Percentiles rank a stretch among this genome's conserved stretches.
These are phyloP conservation scores for Coniochaeta sp. DNA, from an alignment of 2,329 filamentous ascomycete species.

Conservation along the genomic window DNA sequence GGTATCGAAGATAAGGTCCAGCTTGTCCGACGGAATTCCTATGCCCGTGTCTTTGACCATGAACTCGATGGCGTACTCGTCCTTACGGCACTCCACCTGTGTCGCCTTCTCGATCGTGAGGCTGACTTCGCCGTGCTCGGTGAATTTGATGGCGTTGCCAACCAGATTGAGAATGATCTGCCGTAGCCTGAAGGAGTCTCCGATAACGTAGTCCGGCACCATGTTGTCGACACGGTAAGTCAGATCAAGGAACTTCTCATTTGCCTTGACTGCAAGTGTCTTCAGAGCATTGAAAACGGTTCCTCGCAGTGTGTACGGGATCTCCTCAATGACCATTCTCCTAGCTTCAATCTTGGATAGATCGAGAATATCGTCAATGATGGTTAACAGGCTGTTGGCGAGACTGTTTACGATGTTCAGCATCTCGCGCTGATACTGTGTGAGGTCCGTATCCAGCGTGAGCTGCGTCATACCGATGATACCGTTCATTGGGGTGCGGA, in stretches of 20 bases:
- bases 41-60: constrained; percentile 95
- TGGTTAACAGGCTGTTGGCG: constrained; percentile 91
- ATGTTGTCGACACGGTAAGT: constrained; percentile 91
- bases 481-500: constrained; percentile 93
- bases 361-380: constrained; percentile 81
- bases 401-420: constrained; percentile 96
- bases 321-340: constrained; percentile 97
- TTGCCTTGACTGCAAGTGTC: constrained; percentile 92
- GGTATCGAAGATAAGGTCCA: constrained; percentile 96
- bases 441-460: constrained; percentile 89
- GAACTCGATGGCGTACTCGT: constrained; percentile 92
- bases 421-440: constrained; percentile 95
- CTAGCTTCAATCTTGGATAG: constrained; percentile 84
- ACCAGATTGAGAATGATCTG: constrained; percentile 97
- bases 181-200: constrained; percentile 90
- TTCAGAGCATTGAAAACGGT: constrained; percentile 97
- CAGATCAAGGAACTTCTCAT: constrained; percentile 88
- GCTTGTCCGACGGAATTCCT: constrained; percentile 89
- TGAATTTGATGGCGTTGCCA: constrained; percentile 98
- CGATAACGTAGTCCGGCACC: constrained; percentile 90
- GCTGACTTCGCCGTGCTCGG: constrained; percentile 91
- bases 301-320: constrained; percentile 87
- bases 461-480: constrained; percentile 98
- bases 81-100: constrained; percentile 56
- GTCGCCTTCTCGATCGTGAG: constrained; percentile 74